Evolutionary conservation across 2,329 filamentous ascomycete species (phyloP), one percentile per base, ranked within the genome.

Genomic region (Curvularia sp.): DNA sequence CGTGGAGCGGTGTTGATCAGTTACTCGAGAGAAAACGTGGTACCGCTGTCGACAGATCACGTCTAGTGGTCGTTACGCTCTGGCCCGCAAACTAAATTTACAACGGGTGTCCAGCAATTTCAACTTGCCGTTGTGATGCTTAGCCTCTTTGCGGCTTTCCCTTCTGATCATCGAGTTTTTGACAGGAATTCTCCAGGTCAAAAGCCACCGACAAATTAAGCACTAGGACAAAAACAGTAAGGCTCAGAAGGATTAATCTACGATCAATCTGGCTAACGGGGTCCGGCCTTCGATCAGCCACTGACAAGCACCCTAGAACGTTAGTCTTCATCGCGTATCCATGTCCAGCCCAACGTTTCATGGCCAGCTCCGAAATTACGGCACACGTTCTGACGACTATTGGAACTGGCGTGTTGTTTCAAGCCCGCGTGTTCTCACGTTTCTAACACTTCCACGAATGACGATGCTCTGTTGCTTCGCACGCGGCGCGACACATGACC

Each of bases 241-340:
- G 19, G 32, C 46, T 32, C 53, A 60, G 57, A 57, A 57, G 49
- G 39, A 34, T 43, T 60, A 66, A 67, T 66, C 63, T 67, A 57
- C 50, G 30, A 30, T 15, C 52, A 57, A 61, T 60, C 49, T 66
- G 49, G 56, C 55, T 25, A 10, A 49, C 51, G 55, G 41, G 23
- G 42, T 57, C 47, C 39, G 48, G 18, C 34, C 50, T 47, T 42
- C 49, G 41, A 43, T 49, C 8, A 28, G 39, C 53, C 28, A 41
- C 39, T 34, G 13, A n/a, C 42, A 10, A n/a, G n/a, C 34, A 30
- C 25, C 27, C 30, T 19, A 39, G 38, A 43, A 51, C 50, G 18
- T 32, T 34, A 15, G 27, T 5, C 55, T 55, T 57, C 49, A 38
- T 47, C 18, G 42, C 43, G 25, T 4, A 36, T 21, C 42, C 12